Conservation (phyloP, 352 stramenopile genomes). For the Globisporangium canariense region DNA sequence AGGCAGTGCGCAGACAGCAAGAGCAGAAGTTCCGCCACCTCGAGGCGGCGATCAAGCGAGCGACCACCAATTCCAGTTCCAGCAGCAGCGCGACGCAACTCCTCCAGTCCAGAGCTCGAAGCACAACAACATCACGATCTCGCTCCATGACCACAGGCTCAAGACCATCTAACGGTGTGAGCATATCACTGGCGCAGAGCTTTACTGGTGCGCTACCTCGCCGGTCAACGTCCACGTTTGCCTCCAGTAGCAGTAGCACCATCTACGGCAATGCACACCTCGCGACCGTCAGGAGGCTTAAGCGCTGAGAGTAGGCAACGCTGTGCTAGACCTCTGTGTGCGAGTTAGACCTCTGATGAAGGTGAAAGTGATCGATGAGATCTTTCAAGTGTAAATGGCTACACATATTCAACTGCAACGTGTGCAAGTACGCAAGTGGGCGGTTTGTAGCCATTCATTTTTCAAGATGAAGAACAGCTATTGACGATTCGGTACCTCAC, state of each 20-base stretch:
- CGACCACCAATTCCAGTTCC: neutral
- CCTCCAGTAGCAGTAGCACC: constrained; percentile 5
- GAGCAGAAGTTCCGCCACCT: constrained; percentile 40
- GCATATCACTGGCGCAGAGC: constrained; percentile 6
- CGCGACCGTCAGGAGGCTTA: constrained; percentile 29
- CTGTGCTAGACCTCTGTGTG: too few species aligned
- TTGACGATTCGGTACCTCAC: neutral
- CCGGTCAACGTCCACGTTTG: neutral
- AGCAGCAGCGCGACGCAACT: neutral
- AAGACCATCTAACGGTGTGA: neutral
- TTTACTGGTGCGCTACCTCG: neutral
- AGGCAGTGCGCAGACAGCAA: constrained; percentile 21
- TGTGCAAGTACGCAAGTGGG: neutral
- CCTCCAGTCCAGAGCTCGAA: neutral
- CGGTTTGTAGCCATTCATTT: constrained; percentile 6
- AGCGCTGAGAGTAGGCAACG: constrained; percentile 10
- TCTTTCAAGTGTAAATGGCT: too few species aligned
- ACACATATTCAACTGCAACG: neutral
- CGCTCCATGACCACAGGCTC: neutral
- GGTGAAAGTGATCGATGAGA: too few species aligned
- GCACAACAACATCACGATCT: constrained; percentile 7
- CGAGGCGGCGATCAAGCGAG: constrained; percentile 29
- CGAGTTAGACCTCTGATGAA: too few species aligned
- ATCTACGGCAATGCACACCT: constrained; percentile 24
- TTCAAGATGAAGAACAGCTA: neutral